Conservation (phyloP, 2,329 filamentous ascomycete genomes). For the Ascochyta pisi region DNA sequence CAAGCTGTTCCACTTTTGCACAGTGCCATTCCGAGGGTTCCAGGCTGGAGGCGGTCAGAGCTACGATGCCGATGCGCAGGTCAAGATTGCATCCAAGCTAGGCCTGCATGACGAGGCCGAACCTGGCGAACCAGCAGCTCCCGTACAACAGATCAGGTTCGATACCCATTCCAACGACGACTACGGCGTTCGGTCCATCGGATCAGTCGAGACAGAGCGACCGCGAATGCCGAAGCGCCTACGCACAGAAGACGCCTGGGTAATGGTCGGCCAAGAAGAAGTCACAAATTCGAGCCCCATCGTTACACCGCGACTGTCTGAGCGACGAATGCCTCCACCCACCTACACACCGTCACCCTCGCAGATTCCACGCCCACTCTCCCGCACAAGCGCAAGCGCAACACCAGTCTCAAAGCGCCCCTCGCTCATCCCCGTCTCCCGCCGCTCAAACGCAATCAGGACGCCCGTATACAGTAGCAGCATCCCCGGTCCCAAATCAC, state of each 20-base stretch:
- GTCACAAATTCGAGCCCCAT: conserved; percentile 63
- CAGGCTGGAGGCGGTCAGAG: conserved; percentile 81
- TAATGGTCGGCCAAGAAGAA: conserved; percentile 55
- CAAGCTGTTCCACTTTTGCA: conserved; percentile 85
- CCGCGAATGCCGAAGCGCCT: conserved; percentile 56
- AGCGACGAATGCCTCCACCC: conserved; percentile 37
- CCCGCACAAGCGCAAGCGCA: conserved; percentile 25
- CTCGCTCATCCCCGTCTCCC: conserved; percentile 54
- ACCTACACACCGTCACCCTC: conserved; percentile 41
- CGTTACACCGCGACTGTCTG: conserved; percentile 45
- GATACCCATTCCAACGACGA: conserved; percentile 46
- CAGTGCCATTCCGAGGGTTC: conserved; percentile 79
- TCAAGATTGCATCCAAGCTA: conserved; percentile 34
- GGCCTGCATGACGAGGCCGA: conserved; percentile 30
- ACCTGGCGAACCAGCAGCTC: conserved; percentile 18
- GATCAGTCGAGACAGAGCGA: conserved; percentile 52
- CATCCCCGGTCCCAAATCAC: conserved; percentile 10
- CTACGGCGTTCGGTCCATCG: conserved; percentile 55
- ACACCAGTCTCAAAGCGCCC: conserved; percentile 35
- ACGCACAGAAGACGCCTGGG: conserved; percentile 58
- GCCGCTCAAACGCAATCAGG: conserved; percentile 45
- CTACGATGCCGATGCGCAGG: conserved; percentile 64
- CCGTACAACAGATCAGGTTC: conserved; percentile 34
- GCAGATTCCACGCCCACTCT: conserved; percentile 45
- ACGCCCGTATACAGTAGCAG: conserved; percentile 26